A percentile compares a stretch with the other conserved stretches of the same genome.
phyloP scores from a whole-genome alignment of 2,329 filamentous ascomycete species.

The Alternaria gaisen region DNA sequence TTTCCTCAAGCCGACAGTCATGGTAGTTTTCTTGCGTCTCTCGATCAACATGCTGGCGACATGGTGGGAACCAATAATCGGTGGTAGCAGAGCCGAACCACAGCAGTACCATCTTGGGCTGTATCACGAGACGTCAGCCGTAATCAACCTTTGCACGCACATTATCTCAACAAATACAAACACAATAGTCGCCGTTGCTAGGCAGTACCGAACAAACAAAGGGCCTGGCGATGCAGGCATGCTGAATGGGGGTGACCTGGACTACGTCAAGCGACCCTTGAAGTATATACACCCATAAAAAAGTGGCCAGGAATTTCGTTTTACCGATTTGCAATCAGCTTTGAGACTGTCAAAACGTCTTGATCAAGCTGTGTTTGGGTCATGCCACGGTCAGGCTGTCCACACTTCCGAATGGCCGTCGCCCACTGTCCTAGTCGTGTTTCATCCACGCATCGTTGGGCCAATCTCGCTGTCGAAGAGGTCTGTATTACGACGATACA shows the following conservation, averaged over 20 bases:
- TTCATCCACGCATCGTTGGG: not conserved
- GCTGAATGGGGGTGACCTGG: not conserved
- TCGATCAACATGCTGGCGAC: not conserved
- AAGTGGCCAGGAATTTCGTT: not conserved
- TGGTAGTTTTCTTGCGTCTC: not conserved
- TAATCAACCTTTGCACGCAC: not conserved
- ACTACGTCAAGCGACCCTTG: not conserved
- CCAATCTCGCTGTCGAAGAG: not conserved
- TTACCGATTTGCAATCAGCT: not conserved
- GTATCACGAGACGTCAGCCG: not conserved
- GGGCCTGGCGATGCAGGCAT: not conserved
- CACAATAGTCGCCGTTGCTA: not conserved
- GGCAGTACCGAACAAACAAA: not conserved
- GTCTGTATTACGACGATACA: not conserved
- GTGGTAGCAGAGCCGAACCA: not conserved
- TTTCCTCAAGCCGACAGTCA: not conserved
- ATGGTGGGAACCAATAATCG: not conserved
- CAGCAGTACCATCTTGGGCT: not conserved
- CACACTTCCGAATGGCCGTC: not conserved
- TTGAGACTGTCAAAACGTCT: not conserved
- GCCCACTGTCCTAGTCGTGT: not conserved
- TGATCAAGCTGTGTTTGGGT: not conserved
- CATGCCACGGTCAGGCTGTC: not conserved
- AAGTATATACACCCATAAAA: not conserved
- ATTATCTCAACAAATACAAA: not conserved